A percentile compares a stretch with the other conserved stretches of the same genome.
Evolutionary conservation across 306 rosid genomes (phyloP).

Genomic region (Castanopsis chinensis): DNA sequence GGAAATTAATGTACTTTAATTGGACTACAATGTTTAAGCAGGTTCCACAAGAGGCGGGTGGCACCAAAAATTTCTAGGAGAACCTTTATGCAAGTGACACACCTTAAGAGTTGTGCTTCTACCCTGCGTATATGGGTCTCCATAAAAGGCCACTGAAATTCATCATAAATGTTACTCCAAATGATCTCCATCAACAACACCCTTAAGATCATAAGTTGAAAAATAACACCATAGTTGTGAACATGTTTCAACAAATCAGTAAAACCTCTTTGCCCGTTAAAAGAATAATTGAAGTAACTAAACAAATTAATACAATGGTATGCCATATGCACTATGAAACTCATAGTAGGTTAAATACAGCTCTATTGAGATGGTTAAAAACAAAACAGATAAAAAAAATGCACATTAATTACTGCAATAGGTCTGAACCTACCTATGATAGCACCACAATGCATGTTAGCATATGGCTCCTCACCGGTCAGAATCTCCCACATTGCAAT

Average conservation of each 20-base stretch:
- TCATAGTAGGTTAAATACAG: slow-evolving; percentile 1
- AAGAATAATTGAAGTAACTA: neutral
- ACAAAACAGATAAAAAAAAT: neutral
- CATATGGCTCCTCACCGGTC: slow-evolving; percentile 95
- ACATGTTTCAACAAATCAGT: neutral
- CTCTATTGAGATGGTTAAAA: neutral
- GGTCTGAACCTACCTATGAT: slow-evolving; percentile 65
- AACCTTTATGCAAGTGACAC: neutral
- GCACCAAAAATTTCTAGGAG: too few species aligned
- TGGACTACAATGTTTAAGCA: neutral
- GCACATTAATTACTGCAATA: neutral
- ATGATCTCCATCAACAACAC: neutral
- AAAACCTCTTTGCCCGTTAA: neutral
- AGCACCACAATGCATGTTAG: slow-evolving; percentile 92
- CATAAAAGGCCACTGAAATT: neutral
- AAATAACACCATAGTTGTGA: neutral
- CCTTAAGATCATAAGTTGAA: too few species aligned
- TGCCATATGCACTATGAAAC: neutral
- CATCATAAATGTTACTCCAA: neutral
- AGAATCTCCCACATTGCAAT: slow-evolving; percentile 94
- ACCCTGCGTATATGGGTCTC: neutral
- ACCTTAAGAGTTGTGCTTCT: neutral
- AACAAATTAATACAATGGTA: neutral
- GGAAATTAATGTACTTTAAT: too few species aligned
- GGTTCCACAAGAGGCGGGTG: neutral